Conservation (phyloP, 345 rosid genomes). For the Citrus unshiu region DNA sequence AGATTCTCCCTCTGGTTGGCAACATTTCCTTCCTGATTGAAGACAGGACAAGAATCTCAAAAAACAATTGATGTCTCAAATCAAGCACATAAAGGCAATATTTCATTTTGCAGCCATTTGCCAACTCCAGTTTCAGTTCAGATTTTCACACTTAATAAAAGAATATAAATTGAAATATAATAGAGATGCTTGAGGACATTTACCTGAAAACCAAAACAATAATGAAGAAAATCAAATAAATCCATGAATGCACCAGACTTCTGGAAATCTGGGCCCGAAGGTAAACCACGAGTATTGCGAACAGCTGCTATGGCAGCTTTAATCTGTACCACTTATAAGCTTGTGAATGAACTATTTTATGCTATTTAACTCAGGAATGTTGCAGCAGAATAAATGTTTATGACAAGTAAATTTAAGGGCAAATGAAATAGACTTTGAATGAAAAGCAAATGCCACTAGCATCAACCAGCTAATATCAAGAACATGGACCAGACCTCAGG, state of each 20-base stretch:
- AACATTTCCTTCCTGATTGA: constrained; percentile 71
- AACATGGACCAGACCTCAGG: constrained; percentile 63
- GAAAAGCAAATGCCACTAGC: not conserved
- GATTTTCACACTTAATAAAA: not conserved
- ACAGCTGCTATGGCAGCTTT: constrained; percentile 75
- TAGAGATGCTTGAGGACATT: constrained; percentile 9
- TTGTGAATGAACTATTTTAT: constrained; percentile 18
- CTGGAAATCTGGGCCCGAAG: constrained; percentile 47
- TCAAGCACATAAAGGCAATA: not conserved
- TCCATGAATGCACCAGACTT: constrained; percentile 49
- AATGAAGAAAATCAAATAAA: constrained; percentile 74
- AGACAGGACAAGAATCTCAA: not conserved
- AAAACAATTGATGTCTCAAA: constrained; percentile 7
- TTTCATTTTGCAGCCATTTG: not conserved
- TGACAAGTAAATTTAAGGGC: not conserved
- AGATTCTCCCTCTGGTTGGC: constrained; percentile 95
- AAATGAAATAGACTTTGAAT: not conserved
- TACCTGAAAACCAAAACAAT: constrained; percentile 92
- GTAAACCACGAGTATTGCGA: constrained; percentile 58
- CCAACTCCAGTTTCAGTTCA: not conserved
- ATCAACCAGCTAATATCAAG: constrained; percentile 8
- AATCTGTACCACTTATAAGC: constrained; percentile 50
- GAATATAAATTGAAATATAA: not conserved
- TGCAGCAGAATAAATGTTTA: constrained; percentile 9
- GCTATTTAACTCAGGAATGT: not conserved